Conservation (phyloP, 768 basidiomycete genomes). For the Lenzites betulinus region DNA sequence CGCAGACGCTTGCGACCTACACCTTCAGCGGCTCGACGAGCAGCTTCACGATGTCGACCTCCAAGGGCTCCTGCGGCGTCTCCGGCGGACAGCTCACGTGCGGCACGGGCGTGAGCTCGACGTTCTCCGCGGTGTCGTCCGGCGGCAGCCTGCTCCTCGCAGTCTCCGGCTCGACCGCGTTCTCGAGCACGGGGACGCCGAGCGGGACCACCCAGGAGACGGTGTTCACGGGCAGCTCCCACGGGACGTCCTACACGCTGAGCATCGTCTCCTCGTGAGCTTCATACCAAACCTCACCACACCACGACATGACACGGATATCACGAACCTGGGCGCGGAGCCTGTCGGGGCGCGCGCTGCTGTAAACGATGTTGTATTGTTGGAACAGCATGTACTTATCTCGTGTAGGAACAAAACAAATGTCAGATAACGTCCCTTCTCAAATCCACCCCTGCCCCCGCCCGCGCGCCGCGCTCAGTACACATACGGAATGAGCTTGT, state of each 20-base stretch:
- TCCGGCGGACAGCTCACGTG: constrained; percentile 48
- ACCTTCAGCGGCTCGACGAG: constrained; percentile 48
- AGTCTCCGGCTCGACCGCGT: constrained; percentile 50
- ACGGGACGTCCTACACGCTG: constrained; percentile 31
- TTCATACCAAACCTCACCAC: background rate
- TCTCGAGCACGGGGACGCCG: constrained; percentile 52
- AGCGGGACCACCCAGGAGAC: constrained; percentile 47
- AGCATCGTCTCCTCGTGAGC: constrained; percentile 28
- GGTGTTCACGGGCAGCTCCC: constrained; percentile 35
- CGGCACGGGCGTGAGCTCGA: constrained; percentile 50
- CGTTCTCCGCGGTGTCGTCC: constrained; percentile 56
- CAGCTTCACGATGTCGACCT: constrained; percentile 59
- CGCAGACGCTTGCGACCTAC: constrained; percentile 60
- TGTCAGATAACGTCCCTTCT: no score
- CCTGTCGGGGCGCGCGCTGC: no score
- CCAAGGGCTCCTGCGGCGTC: constrained; percentile 60
- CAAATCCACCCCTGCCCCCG: no score
- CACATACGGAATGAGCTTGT: constrained; percentile 20
- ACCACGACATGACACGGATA: no score
- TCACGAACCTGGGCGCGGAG: no score
- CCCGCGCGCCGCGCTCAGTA: constrained; percentile 4
- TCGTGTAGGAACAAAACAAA: no score
- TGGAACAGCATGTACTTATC: no score
- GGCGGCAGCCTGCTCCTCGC: constrained; percentile 51
- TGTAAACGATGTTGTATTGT: no score